Evolutionary conservation across 2,329 filamentous ascomycete species (phyloP).

Genomic region (Xylaria sp.): DNA sequence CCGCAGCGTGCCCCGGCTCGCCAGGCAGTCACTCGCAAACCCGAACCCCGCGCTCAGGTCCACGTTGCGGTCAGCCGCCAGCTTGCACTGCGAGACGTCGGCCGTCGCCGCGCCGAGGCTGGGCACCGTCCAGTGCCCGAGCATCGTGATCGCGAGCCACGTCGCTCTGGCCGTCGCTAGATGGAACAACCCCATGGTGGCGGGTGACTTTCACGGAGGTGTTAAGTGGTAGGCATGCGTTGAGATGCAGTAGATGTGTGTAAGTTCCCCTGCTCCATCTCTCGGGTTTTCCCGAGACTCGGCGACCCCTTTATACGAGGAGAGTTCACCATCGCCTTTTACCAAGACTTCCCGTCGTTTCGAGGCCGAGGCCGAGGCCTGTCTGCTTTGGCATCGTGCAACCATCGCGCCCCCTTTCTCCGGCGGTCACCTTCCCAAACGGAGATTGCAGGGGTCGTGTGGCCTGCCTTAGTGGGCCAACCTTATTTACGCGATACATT

Average conservation of each 20-base stretch:
- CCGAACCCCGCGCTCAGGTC: slow-evolving; percentile 38
- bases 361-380: background rate
- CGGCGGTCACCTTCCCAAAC: slow-evolving; percentile 12
- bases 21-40: slow-evolving; percentile 35
- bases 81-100: slow-evolving; percentile 29
- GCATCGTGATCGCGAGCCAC: background rate
- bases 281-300: too few species aligned
- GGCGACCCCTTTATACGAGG: too few species aligned
- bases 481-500: slow-evolving; percentile 6
- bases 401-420: background rate
- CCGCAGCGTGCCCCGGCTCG: slow-evolving; percentile 35
- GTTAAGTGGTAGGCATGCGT: too few species aligned
- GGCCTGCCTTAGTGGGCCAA: background rate
- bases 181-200: background rate
- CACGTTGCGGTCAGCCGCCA: slow-evolving; percentile 29
- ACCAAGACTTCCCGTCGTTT: too few species aligned
- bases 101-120: background rate
- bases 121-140: background rate
- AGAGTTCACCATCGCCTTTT: too few species aligned
- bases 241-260: too few species aligned
- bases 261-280: too few species aligned
- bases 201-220: too few species aligned
- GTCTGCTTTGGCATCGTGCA: background rate
- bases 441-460: background rate
- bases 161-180: background rate